Base-by-base conservation (phyloP, 129 eudicot genomes). In the Ambrosia trifida region DNA sequence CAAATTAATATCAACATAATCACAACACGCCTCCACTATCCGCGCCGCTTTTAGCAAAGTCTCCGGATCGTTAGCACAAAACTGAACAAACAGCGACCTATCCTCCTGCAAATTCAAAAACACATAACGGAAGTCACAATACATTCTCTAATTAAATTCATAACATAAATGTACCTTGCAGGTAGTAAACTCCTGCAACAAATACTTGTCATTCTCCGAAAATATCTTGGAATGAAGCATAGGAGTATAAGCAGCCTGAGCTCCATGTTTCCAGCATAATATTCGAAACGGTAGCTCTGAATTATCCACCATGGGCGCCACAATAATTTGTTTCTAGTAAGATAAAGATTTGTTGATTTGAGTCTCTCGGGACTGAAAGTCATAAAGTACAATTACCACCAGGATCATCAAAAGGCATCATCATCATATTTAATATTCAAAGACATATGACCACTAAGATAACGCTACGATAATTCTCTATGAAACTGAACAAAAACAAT, bases 251-350 rank as follows among this genome's bases (percentile, higher is more conserved):
- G 98, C 98, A 18, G 89, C 98, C 50, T 83, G 59, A 38, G 98
- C 98, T 28, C 98, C 98, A 54, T 86, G 80, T 76, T 83, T 89
- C 2, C 98, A 74, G 61, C 98, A 92, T 32, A 92, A 86, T 79
- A 92, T 61, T 40, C 98, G 86, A 73, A 92, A 92, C 0, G 98
- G 98, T 0, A 92, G 86, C 85, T 92, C 98, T 6, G 98, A 92
- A 72, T 87, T 86, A 73, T 92, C 98, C 51, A 92, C 98, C 98
- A 92, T 92, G 31, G 98, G 98, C 8, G 98, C 92, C 17, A 90
- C 90, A 11, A 86, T 79, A 24, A 92, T 35, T n/a, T 68, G 83
- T 79, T 66, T 85, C 98, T 96, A 92, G 64, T 92, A 85, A 1
- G 91, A 87, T 96, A 96, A 92, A 3, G 98, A 89, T 13, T 81